phyloP scores from a whole-genome alignment of 2,329 filamentous ascomycete genomes.

The Fusarium sp. region DNA sequence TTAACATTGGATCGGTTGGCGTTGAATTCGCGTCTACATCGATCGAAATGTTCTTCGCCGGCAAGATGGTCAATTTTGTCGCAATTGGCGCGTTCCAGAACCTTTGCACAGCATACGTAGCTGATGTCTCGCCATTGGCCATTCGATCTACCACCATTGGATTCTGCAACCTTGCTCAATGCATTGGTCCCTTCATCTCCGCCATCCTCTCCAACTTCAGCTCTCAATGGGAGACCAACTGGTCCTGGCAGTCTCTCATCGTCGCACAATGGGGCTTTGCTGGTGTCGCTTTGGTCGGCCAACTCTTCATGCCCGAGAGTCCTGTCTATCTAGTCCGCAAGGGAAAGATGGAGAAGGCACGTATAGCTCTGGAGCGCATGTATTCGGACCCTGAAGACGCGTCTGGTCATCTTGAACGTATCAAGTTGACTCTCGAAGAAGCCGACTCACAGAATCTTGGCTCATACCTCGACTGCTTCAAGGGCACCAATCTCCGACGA shows the following conservation, averaged over 20 bases:
- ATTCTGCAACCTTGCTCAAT: slow-evolving; percentile 52
- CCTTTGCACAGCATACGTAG: slow-evolving; percentile 51
- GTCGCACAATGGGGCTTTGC: slow-evolving; percentile 54
- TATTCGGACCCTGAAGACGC: slow-evolving; percentile 49
- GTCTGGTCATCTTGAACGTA: slow-evolving; percentile 53
- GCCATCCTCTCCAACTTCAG: slow-evolving; percentile 52
- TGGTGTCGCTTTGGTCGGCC: slow-evolving; percentile 44
- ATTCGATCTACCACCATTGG: slow-evolving; percentile 50
- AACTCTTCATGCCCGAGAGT: slow-evolving; percentile 59
- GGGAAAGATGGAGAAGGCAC: slow-evolving; percentile 39
- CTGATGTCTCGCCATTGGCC: slow-evolving; percentile 51
- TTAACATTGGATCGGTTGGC: slow-evolving; percentile 44
- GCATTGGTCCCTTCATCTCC: slow-evolving; percentile 51
- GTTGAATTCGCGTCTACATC: slow-evolving; percentile 46
- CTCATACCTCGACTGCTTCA: slow-evolving; percentile 57
- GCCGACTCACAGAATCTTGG: slow-evolving; percentile 44
- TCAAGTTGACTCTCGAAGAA: slow-evolving; percentile 60
- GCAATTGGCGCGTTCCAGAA: slow-evolving; percentile 51
- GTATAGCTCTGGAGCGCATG: slow-evolving; percentile 55
- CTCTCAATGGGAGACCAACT: slow-evolving; percentile 48
- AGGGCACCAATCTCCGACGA: slow-evolving; percentile 53
- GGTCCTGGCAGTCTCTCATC: slow-evolving; percentile 55
- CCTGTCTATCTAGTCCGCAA: slow-evolving; percentile 60
- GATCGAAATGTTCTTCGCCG: slow-evolving; percentile 44
- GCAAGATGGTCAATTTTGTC: slow-evolving; percentile 46